phyloP scores from a whole-genome alignment of 305 asterid species.

The Fraxinus xanthoxyloides region DNA sequence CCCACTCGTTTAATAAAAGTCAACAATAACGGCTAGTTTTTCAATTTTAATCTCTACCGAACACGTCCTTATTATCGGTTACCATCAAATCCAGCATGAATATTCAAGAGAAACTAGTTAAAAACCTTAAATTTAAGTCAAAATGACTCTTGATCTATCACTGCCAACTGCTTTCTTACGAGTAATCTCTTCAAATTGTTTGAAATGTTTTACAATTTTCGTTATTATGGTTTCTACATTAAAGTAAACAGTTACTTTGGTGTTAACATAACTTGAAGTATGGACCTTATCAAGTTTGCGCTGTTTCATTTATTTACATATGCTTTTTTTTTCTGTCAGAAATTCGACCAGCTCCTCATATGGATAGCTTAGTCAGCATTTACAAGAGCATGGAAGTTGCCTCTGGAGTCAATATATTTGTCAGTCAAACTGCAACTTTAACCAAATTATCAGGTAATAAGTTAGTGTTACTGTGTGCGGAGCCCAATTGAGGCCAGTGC shows the following conservation, averaged over 20 bases:
- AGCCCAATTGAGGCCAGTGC: too few species aligned
- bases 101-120: background rate
- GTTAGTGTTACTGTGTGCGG: background rate
- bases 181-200: background rate
- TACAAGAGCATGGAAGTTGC: constrained; percentile 93
- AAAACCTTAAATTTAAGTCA: background rate
- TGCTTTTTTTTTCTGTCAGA: constrained; percentile 39
- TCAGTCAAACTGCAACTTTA: constrained; percentile 55
- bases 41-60: too few species aligned
- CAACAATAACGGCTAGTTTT: too few species aligned
- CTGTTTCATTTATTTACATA: background rate
- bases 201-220: background rate
- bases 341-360: constrained; percentile 88
- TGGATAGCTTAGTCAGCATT: constrained; percentile 87
- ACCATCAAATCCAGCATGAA: background rate
- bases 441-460: constrained; percentile 51
- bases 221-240: background rate
- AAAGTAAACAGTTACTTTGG: background rate
- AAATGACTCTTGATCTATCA: background rate
- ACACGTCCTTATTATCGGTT: background rate
- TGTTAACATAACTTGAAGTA: background rate
- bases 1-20: too few species aligned
- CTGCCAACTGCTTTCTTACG: background rate
- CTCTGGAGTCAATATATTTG: constrained; percentile 59
- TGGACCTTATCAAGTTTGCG: background rate